These are phyloP conservation scores for Leishmania lainsoni DNA, from an alignment of 208 protist species.

Conservation along the genomic window DNA sequence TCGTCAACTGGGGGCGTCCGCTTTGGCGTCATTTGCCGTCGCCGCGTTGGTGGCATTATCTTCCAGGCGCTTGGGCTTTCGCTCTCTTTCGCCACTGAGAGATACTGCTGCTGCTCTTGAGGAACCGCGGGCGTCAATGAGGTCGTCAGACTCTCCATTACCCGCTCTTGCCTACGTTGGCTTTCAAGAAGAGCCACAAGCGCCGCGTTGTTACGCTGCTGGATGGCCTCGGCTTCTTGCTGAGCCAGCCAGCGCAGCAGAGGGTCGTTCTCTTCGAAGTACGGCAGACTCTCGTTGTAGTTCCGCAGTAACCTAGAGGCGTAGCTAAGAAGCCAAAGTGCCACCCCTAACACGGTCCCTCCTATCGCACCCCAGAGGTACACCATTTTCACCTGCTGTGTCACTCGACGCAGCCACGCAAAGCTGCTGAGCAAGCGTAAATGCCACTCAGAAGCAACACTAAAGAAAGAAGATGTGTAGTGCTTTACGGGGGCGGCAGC, in stretches of 20 bases:
- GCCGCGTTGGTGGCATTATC: neutral
- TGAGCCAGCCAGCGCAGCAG: conserved; percentile 7
- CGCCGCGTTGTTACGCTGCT: conserved; percentile 1
- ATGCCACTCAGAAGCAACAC: neutral
- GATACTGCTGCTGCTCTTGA: neutral
- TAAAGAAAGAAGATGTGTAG: neutral
- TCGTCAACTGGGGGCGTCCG: neutral
- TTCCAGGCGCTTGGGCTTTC: neutral
- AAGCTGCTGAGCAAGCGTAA: neutral
- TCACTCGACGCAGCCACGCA: conserved; percentile 1
- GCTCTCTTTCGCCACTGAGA: neutral
- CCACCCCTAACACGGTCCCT: conserved; percentile 19
- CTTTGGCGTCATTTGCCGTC: neutral
- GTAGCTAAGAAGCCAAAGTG: conserved; percentile 22
- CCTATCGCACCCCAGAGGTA: conserved; percentile 31
- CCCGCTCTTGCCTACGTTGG: neutral
- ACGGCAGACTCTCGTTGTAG: conserved; percentile 16
- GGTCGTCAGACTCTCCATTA: neutral
- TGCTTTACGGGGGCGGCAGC: neutral
- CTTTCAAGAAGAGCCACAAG: conserved; percentile 1
- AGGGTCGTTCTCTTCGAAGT: conserved; percentile 7
- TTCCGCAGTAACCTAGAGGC: conserved; percentile 14
- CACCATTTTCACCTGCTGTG: conserved; percentile 14
- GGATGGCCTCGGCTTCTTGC: neutral
- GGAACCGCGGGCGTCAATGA: neutral